A percentile compares a stretch with the other conserved stretches of the same genome.
Evolutionary conservation across 257 asterid species (phyloP).

Genomic region (Solanum neorickii): DNA sequence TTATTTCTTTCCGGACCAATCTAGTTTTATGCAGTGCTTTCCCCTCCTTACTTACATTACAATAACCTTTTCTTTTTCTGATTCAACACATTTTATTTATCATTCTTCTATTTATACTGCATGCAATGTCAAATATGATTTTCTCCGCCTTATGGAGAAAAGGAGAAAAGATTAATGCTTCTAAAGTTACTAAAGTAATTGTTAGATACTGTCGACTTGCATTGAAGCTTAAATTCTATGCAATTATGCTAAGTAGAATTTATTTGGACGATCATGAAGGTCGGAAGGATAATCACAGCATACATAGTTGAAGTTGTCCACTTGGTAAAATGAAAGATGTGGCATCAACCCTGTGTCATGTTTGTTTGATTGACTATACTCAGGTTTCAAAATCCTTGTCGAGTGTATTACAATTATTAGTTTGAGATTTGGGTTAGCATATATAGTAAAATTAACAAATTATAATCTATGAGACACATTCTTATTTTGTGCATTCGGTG

Average conservation of each 20-base stretch:
- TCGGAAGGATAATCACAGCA: not conserved
- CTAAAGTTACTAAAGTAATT: not conserved
- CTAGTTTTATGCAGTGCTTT: not conserved
- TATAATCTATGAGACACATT: not conserved
- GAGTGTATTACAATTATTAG: not conserved
- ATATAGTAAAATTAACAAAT: not conserved
- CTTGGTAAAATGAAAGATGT: not conserved
- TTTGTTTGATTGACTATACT: not conserved
- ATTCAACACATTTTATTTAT: not conserved
- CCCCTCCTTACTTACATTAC: not conserved
- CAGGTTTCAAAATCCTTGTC: not conserved
- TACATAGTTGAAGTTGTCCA: not conserved
- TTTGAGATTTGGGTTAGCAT: not conserved
- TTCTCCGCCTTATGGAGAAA: not conserved
- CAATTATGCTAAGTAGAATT: not conserved
- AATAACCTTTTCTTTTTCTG: not conserved
- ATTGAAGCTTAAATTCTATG: not conserved
- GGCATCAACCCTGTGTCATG: not conserved
- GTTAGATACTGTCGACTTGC: not conserved
- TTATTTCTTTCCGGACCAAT: not conserved
- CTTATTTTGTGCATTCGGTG: not conserved
- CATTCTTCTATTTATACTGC: not conserved
- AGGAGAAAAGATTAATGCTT: not conserved
- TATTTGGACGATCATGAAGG: not conserved
- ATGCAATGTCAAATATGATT: not conserved